Percentiles rank a stretch among this genome's conserved stretches.
Conservation (phyloP, 768 basidiomycete species). For the Tricholoma sp. region DNA sequence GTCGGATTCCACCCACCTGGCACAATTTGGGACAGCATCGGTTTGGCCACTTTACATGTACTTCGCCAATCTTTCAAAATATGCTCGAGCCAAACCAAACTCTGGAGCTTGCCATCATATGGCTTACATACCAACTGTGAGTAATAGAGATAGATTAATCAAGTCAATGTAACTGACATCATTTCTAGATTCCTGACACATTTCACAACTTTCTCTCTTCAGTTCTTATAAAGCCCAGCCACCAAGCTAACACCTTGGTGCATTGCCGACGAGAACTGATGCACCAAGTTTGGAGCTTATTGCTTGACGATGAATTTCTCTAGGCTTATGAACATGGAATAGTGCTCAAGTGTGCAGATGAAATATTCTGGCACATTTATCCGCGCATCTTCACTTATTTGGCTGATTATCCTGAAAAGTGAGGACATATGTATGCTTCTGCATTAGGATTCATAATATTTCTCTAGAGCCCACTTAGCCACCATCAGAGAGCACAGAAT, state of each 20-base stretch:
- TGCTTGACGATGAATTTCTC: slow-evolving; percentile 5
- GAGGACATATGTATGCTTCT: slow-evolving; percentile 13
- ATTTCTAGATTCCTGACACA: too few relatives aligned
- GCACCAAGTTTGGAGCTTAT: not conserved
- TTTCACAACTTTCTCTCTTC: too few relatives aligned
- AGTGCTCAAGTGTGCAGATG: slow-evolving; percentile 3
- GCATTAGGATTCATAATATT: too few relatives aligned
- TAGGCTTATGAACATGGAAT: slow-evolving; percentile 18
- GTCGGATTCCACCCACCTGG: too few relatives aligned
- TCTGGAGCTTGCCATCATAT: slow-evolving; percentile 24
- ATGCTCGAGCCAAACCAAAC: slow-evolving; percentile 18
- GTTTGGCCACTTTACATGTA: too few relatives aligned
- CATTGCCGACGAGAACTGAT: not conserved
- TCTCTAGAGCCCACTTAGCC: not conserved
- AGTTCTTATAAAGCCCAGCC: too few relatives aligned
- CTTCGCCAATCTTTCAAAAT: slow-evolving; percentile 32
- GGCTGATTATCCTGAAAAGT: slow-evolving; percentile 26
- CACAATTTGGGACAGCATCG: too few relatives aligned
- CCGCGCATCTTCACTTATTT: not conserved
- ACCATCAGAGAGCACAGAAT: not conserved
- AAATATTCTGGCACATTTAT: slow-evolving; percentile 6
- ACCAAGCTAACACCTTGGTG: too few relatives aligned
- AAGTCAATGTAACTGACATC: too few relatives aligned
- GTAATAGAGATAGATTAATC: too few relatives aligned
- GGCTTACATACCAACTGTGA: slow-evolving; percentile 15